phyloP scores from a whole-genome alignment of 345 rosid species.

The Euphorbia peplus region DNA sequence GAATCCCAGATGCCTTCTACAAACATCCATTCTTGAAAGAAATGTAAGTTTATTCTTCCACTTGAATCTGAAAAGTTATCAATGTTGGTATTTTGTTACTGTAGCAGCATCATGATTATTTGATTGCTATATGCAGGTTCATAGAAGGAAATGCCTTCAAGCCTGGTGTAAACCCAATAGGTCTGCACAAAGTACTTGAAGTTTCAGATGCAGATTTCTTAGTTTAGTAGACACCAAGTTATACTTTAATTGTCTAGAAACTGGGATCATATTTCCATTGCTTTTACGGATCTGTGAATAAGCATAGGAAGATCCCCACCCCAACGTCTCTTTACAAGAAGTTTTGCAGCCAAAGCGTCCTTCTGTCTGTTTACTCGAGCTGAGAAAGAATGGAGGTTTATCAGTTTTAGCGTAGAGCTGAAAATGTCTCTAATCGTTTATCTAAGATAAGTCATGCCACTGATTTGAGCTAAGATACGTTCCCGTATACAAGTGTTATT shows the following conservation, averaged over 20 bases:
- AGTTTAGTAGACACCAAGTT: slow-evolving; percentile 27
- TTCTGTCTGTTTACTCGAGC: neutral
- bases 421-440: neutral
- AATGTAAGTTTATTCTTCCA: slow-evolving; percentile 46
- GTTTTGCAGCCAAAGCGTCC: neutral
- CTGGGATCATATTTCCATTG: neutral
- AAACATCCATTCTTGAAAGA: slow-evolving; percentile 64
- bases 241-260: slow-evolving; percentile 10
- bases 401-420: neutral
- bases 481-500: neutral
- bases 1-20: slow-evolving; percentile 64
- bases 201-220: slow-evolving; percentile 63
- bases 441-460: neutral
- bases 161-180: slow-evolving; percentile 59
- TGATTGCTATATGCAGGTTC: slow-evolving; percentile 43
- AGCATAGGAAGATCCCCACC: slow-evolving; percentile 17
- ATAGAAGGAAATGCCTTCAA: slow-evolving; percentile 73
- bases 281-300: slow-evolving; percentile 8
- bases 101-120: slow-evolving; percentile 3
- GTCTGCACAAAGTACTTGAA: slow-evolving; percentile 64
- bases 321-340: neutral
- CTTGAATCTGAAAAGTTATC: neutral
- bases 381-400: neutral
- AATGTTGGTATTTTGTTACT: neutral
- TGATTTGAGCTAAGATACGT: too few species aligned